Conservation (phyloP, 768 basidiomycete genomes). For the Austroboletus festivus region DNA sequence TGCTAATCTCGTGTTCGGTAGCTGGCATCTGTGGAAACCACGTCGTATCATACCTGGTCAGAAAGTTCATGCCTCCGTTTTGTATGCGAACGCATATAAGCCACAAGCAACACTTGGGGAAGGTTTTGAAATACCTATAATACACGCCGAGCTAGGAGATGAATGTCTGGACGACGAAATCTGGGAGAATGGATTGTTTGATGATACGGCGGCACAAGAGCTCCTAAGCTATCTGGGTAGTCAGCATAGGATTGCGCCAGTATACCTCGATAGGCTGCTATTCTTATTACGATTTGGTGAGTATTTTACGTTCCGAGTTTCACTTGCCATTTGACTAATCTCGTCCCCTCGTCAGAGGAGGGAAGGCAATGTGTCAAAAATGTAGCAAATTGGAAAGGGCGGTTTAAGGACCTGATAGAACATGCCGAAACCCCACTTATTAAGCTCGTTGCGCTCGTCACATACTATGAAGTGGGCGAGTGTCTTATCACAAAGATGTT, state of each 20-base stretch:
- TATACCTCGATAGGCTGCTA: constrained; percentile 18
- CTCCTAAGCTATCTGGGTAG: constrained; percentile 9
- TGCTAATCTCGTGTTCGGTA: constrained; percentile 3
- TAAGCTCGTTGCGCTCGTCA: constrained; percentile 20
- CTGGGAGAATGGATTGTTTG: constrained; percentile 25
- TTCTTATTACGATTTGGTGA: constrained; percentile 23
- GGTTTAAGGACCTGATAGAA: constrained; percentile 12
- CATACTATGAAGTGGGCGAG: constrained; percentile 22
- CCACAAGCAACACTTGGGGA: constrained; percentile 19
- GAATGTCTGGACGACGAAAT: constrained; percentile 5
- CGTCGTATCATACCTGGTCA: constrained; percentile 29
- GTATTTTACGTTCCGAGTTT: neutral
- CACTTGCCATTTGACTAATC: neutral
- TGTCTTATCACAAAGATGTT: too few relatives aligned
- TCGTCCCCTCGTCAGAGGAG: constrained; percentile 7
- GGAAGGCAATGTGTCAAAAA: constrained; percentile 20
- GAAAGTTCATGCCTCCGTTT: constrained; percentile 25
- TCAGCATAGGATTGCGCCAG: constrained; percentile 15
- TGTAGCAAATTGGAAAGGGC: constrained; percentile 10
- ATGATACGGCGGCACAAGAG: constrained; percentile 14
- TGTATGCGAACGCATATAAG: constrained; percentile 20
- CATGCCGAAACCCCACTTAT: constrained; percentile 11
- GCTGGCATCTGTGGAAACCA: constrained; percentile 16
- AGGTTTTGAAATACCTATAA: constrained; percentile 22
- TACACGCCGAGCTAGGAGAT: neutral